phyloP scores from a whole-genome alignment of 495 filamentous ascomycete genomes.

The Penicillium maclennaniae region DNA sequence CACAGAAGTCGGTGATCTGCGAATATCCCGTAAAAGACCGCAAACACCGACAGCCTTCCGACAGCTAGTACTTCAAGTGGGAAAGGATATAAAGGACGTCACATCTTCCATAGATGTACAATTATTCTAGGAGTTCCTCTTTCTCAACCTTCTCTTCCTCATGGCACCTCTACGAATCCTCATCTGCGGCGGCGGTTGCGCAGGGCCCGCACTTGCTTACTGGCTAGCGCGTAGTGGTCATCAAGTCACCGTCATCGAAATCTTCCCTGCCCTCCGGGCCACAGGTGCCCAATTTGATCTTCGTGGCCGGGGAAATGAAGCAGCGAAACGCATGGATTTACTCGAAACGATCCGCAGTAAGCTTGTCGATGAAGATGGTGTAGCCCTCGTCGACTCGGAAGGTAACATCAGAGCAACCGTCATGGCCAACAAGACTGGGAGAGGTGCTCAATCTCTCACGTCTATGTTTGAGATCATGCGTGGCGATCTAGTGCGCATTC shows the following conservation, averaged over 20 bases:
- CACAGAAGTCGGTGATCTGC: too few species aligned
- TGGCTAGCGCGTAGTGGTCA: constrained; percentile 34
- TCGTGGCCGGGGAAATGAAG: constrained; percentile 33
- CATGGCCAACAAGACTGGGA: constrained; percentile 29
- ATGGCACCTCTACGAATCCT: constrained; percentile 28
- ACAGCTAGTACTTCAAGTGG: too few species aligned
- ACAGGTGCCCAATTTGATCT: constrained; percentile 42
- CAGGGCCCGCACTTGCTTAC: constrained; percentile 43
- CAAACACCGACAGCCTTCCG: too few species aligned
- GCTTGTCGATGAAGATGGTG: constrained; percentile 32
- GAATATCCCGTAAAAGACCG: too few species aligned
- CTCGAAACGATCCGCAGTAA: constrained; percentile 26
- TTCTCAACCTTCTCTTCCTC: background rate
- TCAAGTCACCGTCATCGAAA: constrained; percentile 40
- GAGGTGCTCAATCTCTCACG: constrained; percentile 32
- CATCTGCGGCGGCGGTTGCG: constrained; percentile 20
- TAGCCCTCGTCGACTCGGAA: constrained; percentile 30
- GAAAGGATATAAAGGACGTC: too few species aligned
- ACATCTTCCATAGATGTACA: too few species aligned
- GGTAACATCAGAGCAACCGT: constrained; percentile 24
- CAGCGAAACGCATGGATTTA: constrained; percentile 40
- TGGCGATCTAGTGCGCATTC: constrained; percentile 35
- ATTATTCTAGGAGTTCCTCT: too few species aligned
- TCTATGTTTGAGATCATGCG: constrained; percentile 48
- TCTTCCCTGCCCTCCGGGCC: constrained; percentile 29